Conservation (phyloP, 768 basidiomycete genomes). For the Macrolepiota dolichaula region DNA sequence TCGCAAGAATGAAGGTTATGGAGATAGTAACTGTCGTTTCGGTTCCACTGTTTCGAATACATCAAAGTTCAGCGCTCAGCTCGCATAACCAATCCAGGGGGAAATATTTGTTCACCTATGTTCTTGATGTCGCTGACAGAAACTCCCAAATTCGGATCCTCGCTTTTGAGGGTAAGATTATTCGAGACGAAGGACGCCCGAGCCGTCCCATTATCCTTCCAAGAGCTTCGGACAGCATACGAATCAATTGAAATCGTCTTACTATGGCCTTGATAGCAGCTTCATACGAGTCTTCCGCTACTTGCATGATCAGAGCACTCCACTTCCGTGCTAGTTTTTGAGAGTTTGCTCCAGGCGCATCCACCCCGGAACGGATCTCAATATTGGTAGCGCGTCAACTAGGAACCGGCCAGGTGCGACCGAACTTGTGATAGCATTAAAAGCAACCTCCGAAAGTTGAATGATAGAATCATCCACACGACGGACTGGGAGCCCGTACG, state of each 20-base stretch:
- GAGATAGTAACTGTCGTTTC: slow-evolving; percentile 6
- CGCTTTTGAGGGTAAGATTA: background rate
- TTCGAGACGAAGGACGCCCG: background rate
- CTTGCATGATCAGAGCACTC: background rate
- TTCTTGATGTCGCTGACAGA: background rate
- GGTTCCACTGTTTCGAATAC: no score
- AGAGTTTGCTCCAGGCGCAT: slow-evolving; percentile 13
- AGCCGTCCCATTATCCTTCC: background rate
- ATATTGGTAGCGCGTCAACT: background rate
- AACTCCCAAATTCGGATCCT: background rate
- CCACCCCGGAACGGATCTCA: slow-evolving; percentile 13
- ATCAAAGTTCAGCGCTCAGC: no score
- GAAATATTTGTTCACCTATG: background rate
- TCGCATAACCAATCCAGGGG: background rate
- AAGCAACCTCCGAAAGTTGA: background rate
- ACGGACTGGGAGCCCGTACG: slow-evolving; percentile 8
- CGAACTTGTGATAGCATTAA: background rate
- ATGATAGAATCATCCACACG: slow-evolving; percentile 3
- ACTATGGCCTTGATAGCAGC: background rate
- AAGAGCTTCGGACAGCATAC: background rate
- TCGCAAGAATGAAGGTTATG: slow-evolving; percentile 20
- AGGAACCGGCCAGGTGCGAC: slow-evolving; percentile 8
- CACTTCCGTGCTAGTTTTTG: background rate
- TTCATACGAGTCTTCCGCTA: background rate
- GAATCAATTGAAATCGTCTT: background rate